Base-by-base conservation (phyloP, 2,329 filamentous ascomycete species). In the Alternaria viburni region DNA sequence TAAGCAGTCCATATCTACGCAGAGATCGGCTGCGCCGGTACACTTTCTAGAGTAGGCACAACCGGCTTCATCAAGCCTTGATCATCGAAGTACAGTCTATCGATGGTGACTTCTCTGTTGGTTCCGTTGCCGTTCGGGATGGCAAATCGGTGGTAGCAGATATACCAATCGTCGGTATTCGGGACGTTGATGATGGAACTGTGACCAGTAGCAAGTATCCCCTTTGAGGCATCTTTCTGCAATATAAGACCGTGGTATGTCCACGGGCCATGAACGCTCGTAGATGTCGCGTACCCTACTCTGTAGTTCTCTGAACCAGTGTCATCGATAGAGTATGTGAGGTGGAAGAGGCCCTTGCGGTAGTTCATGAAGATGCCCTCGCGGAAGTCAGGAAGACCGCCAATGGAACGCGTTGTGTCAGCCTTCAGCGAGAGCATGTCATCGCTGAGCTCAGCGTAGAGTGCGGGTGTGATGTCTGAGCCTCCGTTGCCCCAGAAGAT, bases 311-410 rank as follows among this genome's bases (percentile, higher is more conserved):
- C 72, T 0, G 65, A 69, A 5, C 74, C n/a, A 9, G 73, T 76
- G 57, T 75, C 74, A 60, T 75, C 74, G 57, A 76, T 72, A 5
- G 68, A 70, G 61, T 76, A 76, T 0, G 73, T 76, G 11, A 76
- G 59, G 59, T 75, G 72, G 62, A 68, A 76, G 10, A 73, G 30
- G 0, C 71, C 72, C 8, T 66, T 17, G 36, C 71, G 68, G 59
- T 71, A 74, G 63, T 74, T 75, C 11, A 74, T 32, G 55, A 75
- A 76, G 7, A 69, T 36, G 11, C 69, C 74, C 49, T 75, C 74
- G 19, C 74, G 69, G 63, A 75, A 74, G 26, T 70, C 67, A 1
- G 47, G 62, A 3, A 76, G 65, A 2, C 73, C 73, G 19, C 36
- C 30, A 28, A 74, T 67, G 9, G 54, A 41, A 11, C 50, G 59